Evolutionary conservation across 1,139 yeast species (phyloP).

Genomic region (Yamadazyma oceani): DNA sequence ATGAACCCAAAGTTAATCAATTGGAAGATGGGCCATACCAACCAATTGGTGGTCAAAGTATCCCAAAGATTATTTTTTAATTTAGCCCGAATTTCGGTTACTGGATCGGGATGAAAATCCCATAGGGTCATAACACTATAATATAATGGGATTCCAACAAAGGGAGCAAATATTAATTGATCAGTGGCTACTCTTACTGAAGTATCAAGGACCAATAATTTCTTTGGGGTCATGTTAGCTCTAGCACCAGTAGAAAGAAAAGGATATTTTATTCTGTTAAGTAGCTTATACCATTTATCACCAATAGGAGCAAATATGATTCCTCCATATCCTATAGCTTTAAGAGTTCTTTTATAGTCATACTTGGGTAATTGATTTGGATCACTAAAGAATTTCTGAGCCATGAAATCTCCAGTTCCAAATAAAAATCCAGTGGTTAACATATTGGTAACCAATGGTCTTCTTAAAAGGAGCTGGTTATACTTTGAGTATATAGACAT

Average conservation of each 20-base stretch:
- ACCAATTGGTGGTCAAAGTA: constrained; percentile 72
- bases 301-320: constrained; percentile 45
- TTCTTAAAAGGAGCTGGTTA: constrained; percentile 28
- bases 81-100: constrained; percentile 35
- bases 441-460: constrained; percentile 39
- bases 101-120: constrained; percentile 40
- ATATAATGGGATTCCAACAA: constrained; percentile 65
- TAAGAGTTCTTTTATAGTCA: constrained; percentile 30
- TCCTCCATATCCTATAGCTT: constrained; percentile 40
- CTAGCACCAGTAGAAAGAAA: not conserved
- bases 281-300: constrained; percentile 39
- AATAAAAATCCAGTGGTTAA: constrained; percentile 41
- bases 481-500: constrained; percentile 19
- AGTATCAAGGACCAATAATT: constrained; percentile 24
- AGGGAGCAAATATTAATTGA: constrained; percentile 77
- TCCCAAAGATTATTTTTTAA: constrained; percentile 53
- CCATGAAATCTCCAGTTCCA: constrained; percentile 43
- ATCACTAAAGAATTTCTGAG: constrained; percentile 33
- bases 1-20: constrained; percentile 65
- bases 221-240: not conserved
- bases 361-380: constrained; percentile 16
- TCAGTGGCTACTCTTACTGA: constrained; percentile 61
- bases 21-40: constrained; percentile 87
- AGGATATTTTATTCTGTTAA: constrained; percentile 22
- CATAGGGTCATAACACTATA: constrained; percentile 65